Conservation (phyloP, 441 rosid species). For the Raphanus hybrid region DNA sequence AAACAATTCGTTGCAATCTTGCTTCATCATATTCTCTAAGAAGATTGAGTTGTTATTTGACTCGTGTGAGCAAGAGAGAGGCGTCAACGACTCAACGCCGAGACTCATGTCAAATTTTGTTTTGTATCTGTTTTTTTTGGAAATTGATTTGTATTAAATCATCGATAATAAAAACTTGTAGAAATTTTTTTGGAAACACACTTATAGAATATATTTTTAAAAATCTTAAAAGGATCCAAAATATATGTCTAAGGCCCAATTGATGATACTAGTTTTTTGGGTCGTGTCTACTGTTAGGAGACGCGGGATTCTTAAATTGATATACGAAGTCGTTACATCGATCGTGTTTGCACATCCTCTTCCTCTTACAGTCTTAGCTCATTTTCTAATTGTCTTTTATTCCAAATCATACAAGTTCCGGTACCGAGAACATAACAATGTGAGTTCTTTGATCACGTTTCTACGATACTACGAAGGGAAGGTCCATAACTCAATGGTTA, state of each 20-base stretch:
- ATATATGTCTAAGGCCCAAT: neutral
- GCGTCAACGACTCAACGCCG: too few relatives aligned
- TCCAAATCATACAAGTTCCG: slow-evolving; percentile 1
- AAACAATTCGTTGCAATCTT: too few relatives aligned
- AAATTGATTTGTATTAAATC: too few relatives aligned
- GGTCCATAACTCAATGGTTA: slow-evolving; percentile 11
- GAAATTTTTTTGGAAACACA: too few relatives aligned
- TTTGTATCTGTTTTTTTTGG: too few relatives aligned
- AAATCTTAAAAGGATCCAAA: too few relatives aligned
- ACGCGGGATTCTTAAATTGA: neutral
- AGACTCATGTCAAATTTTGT: too few relatives aligned
- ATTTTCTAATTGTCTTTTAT: neutral
- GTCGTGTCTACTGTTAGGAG: neutral
- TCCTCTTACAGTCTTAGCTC: neutral
- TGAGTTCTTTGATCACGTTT: slow-evolving; percentile 1
- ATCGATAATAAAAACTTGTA: too few relatives aligned
- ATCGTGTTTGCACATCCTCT: slow-evolving; percentile 1
- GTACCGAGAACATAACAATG: neutral
- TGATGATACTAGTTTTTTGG: neutral
- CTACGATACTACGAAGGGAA: neutral
- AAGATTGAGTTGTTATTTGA: too few relatives aligned
- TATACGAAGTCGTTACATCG: neutral
- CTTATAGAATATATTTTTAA: too few relatives aligned
- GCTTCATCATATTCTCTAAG: too few relatives aligned
- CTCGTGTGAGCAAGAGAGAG: too few relatives aligned